Conservation (phyloP, 2,329 filamentous ascomycete species). For the Aspergillus sclerotialis region DNA sequence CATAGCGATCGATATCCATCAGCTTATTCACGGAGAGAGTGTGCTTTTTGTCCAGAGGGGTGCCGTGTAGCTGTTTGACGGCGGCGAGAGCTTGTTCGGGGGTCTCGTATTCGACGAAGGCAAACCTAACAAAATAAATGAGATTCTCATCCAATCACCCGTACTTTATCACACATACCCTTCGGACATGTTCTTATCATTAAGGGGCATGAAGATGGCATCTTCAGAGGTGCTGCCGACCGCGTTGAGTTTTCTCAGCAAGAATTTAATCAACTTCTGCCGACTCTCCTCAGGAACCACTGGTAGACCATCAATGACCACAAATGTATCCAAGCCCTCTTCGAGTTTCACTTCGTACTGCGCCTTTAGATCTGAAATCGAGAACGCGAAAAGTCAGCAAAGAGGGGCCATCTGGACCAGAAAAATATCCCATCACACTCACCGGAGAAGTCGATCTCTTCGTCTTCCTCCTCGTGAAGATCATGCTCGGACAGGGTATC, state of each 20-base stretch:
- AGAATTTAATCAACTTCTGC: slow-evolving; percentile 90
- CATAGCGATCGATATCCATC: slow-evolving; percentile 94
- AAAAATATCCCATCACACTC: slow-evolving; percentile 15
- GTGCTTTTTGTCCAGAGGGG: slow-evolving; percentile 93
- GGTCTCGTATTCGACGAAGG: slow-evolving; percentile 93
- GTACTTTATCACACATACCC: slow-evolving; percentile 51
- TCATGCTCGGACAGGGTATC: slow-evolving; percentile 88
- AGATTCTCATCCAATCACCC: slow-evolving; percentile 6
- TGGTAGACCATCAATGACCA: slow-evolving; percentile 91
- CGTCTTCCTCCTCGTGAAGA: slow-evolving; percentile 82
- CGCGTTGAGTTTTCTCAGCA: slow-evolving; percentile 83
- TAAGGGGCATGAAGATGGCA: slow-evolving; percentile 87
- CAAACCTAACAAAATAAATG: slow-evolving; percentile 56
- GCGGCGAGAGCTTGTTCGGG: slow-evolving; percentile 83
- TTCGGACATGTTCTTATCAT: slow-evolving; percentile 76
- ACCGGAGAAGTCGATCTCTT: slow-evolving; percentile 85
- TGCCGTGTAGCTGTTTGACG: slow-evolving; percentile 78
- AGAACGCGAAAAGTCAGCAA: slow-evolving; percentile 10
- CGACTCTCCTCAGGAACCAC: slow-evolving; percentile 83
- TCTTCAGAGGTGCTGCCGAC: slow-evolving; percentile 83
- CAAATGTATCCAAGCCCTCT: slow-evolving; percentile 91
- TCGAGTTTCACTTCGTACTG: slow-evolving; percentile 95
- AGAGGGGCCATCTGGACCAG: slow-evolving; percentile 17
- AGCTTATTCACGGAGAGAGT: slow-evolving; percentile 95
- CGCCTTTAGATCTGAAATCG: slow-evolving; percentile 66